Base-by-base conservation (phyloP, 176 grass and related monocot genomes). In the Dactylis glomerata region DNA sequence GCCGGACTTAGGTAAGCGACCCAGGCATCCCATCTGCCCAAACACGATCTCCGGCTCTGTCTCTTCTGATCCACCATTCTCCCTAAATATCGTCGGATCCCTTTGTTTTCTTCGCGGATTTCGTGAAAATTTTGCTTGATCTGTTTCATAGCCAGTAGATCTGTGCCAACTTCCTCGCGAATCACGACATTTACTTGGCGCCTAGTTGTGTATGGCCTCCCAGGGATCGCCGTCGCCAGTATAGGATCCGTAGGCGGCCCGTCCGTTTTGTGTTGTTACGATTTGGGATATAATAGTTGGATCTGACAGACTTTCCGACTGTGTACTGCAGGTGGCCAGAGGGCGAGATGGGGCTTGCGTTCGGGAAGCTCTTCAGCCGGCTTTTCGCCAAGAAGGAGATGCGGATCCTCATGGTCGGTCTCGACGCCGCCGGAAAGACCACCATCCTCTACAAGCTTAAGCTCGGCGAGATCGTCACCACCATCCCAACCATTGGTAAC, bases 311-410 rank as follows among this genome's bases (percentile, higher is more conserved):
- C 26, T 59, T 59, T 59, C 56, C 23, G 10, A 59, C 56, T 14
- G 56, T 61, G 24, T 15, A 26, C 26, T 28, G 57, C 57, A 61
- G 57, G 26, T 61, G 24, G 15, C 57, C 26, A 23, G 57, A 28
- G 47, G 92, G 92, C 77, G 89, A 94, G 89, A 59, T 59, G 56
- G 56, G 56, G 56, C 56, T 59, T 2, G 56, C 56, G 23, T 59
- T 59, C 56, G 56, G 56, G 56, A 59, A 59, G 56, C 56, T 59
- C 56, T 59, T 59, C 23, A 59, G 56, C 56, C 23, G 23, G 3
- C 56, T 59, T 23, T 59, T 59, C 56, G 56, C 56, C 56, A 59
- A 59, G 23, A 59, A 59, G 56, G 56, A 59, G 56, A 59, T 59
- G 56, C 56, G 56, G 56, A 59, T 59, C 56, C 56, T 59, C 23